Evolutionary conservation across 192 early-diverging fungal genomes (phyloP).

Genomic region (Coemansia sp.): DNA sequence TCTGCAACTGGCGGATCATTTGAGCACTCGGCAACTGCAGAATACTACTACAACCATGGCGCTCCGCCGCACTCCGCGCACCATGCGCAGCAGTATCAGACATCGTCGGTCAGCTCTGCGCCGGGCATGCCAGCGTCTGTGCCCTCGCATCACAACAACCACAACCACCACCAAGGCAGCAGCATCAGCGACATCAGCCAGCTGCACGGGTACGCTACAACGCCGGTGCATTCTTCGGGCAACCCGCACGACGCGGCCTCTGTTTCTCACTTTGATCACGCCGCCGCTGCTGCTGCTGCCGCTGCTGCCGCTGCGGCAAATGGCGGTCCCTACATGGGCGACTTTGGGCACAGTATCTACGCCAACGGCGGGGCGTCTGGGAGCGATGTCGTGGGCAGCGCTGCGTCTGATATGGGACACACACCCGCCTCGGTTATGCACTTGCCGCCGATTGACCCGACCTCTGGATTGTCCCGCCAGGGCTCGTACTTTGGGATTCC

Average conservation of each 20-base stretch:
- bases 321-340: conserved; percentile 39
- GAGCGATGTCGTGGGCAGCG: neutral
- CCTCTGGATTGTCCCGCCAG: conserved; percentile 26
- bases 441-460: conserved; percentile 41
- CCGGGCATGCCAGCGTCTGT: conserved; percentile 9
- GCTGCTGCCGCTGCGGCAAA: conserved; percentile 16
- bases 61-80: neutral
- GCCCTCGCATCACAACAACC: conserved; percentile 15
- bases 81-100: conserved; percentile 17
- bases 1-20: conserved; percentile 11
- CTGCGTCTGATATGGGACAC: conserved; percentile 20
- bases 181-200: conserved; percentile 37
- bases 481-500: conserved; percentile 50
- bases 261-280: conserved; percentile 32
- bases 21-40: conserved; percentile 13
- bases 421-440: conserved; percentile 31
- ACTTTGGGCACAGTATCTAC: conserved; percentile 42
- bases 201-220: conserved; percentile 12
- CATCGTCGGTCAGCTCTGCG: conserved; percentile 11
- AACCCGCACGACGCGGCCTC: conserved; percentile 10
- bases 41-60: conserved; percentile 27
- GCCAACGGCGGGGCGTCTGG: conserved; percentile 1
- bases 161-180: neutral
- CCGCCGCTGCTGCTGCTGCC: conserved; percentile 16
- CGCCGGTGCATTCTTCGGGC: conserved; percentile 6